These are phyloP conservation scores for Claviceps quebecensis DNA, from an alignment of 2,329 filamentous ascomycete genomes.

Conservation along the genomic window DNA sequence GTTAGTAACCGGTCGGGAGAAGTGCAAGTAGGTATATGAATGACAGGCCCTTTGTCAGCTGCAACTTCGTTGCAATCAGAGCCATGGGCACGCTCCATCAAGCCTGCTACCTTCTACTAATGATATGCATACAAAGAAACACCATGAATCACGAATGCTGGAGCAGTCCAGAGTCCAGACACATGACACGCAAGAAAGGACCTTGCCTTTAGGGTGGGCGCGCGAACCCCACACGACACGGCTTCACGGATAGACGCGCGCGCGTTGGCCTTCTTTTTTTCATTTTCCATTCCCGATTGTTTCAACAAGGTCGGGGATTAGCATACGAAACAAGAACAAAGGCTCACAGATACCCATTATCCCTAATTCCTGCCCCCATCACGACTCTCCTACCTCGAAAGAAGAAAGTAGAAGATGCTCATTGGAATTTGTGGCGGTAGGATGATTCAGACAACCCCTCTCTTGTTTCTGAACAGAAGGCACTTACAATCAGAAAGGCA, in stretches of 20 bases:
- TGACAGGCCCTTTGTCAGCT: not conserved
- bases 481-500: constrained; percentile 38
- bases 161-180: too few species aligned
- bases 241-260: not conserved
- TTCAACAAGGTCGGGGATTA: not conserved
- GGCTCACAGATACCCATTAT: too few species aligned
- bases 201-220: not conserved
- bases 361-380: too few species aligned
- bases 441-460: constrained; percentile 6
- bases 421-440: constrained; percentile 64
- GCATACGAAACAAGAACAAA: not conserved
- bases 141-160: not conserved
- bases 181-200: not conserved
- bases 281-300: not conserved
- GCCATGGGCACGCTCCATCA: not conserved
- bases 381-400: not conserved
- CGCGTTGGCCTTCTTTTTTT: not conserved
- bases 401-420: constrained; percentile 40
- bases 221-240: constrained; percentile 6
- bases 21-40: not conserved
- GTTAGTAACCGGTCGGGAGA: not conserved
- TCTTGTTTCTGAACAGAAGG: not conserved
- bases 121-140: not conserved
- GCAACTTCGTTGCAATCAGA: not conserved
- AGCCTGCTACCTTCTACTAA: too few species aligned